phyloP scores from a whole-genome alignment of 148 eudicot species.

The Dianthus caryophyllus region DNA sequence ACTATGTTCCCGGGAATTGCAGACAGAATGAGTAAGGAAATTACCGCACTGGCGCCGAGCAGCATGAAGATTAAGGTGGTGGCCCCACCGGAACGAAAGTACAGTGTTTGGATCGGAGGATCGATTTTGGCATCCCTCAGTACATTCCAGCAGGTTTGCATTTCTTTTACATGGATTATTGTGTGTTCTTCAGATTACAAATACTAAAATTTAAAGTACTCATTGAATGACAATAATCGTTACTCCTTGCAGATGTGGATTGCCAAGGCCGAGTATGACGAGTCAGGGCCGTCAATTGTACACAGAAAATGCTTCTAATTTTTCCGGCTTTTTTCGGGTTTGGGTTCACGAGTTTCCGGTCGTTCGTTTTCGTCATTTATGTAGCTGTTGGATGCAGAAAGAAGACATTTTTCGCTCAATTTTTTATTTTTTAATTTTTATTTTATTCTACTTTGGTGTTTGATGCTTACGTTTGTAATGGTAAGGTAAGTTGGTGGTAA shows the following conservation, averaged over 20 bases:
- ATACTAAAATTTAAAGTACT: no score
- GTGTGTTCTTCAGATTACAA: neutral
- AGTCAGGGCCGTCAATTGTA: constrained; percentile 36
- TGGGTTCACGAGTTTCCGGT: constrained; percentile 11
- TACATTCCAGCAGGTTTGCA: constrained; percentile 77
- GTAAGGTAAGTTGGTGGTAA: constrained; percentile 20
- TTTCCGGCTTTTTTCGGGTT: neutral
- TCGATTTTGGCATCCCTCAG: constrained; percentile 88
- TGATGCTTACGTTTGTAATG: constrained; percentile 29
- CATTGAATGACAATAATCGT: neutral
- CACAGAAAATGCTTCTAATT: constrained; percentile 37
- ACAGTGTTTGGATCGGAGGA: constrained; percentile 93
- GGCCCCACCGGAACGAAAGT: constrained; percentile 95
- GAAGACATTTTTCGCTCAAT: constrained; percentile 15
- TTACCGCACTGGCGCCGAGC: constrained; percentile 75
- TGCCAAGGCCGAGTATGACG: constrained; percentile 34
- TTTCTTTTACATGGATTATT: neutral
- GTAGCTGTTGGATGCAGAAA: constrained; percentile 15
- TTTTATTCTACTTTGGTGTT: constrained; percentile 16
- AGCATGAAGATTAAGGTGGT: constrained; percentile 94
- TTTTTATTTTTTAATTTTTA: constrained; percentile 13
- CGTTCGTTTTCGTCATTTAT: constrained; percentile 6
- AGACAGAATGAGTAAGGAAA: constrained; percentile 86
- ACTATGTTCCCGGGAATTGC: constrained; percentile 90
- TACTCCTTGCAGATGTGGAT: constrained; percentile 31